Base-by-base conservation (phyloP, 2,329 filamentous ascomycete species). In the Pestalotiopsis fici region DNA sequence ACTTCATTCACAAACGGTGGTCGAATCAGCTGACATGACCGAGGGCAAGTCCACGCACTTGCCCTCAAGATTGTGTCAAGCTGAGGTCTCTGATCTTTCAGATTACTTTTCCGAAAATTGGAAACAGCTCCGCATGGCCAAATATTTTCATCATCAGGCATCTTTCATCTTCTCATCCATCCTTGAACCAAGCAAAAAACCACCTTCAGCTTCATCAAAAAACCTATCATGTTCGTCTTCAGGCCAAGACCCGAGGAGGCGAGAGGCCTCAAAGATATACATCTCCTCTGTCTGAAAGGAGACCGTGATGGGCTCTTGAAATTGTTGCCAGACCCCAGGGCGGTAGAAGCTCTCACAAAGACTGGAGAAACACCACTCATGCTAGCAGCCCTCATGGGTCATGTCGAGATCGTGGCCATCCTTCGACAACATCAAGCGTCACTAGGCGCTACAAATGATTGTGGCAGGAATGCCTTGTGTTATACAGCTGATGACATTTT, bases 311-410 rank as follows among this genome's bases (percentile, higher is more conserved):
- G 25, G 4, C 28, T 66, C 3, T 6, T 37, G 7, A 31, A 15
- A 12, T n/a, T 66, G 7, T 28, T 59, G 9, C 64, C 25, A 15
- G 13, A 66, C 37, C 1, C 43, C 7, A 15, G n/a, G 7, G 28
- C 31, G 4, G 18, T 66, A 12, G 55, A 27, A 25, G 18, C 55
- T 11, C 47, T 21, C 21, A 66, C 63, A 5, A 11, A n/a, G 6
- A 27, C 50, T 28, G 25, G 56, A 9, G 57, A 61, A 28, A 66
- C 64, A 6, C 64, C 64, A 5, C 28, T 66, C 7, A 60, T 60
- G 35, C 39, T 66, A 3, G 31, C 64, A 4, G 28, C 55, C 13
- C 39, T 66, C 15, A 54, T 66, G 55, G 64, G 64, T 7, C 64
- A 66, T 21, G 23, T 39, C 9, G 57, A 47, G 37, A 31, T 54